phyloP scores from a whole-genome alignment of 441 rosid genomes.

The Mallotus repandus region DNA sequence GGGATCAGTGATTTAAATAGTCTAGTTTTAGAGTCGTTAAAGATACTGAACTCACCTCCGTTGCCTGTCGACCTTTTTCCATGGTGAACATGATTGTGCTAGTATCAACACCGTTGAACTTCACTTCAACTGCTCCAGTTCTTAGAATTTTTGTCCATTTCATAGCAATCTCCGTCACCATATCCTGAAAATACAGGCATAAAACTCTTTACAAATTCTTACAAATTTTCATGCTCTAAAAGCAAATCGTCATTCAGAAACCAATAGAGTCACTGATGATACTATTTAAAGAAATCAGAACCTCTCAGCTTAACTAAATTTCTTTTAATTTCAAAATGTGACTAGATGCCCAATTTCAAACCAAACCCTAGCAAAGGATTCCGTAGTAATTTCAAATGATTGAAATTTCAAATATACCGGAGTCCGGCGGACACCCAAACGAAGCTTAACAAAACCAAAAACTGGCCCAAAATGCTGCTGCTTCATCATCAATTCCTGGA shows the following conservation, averaged over 20 bases:
- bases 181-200: conserved; percentile 39
- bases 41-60: conserved; percentile 42
- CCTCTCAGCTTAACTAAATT: too few relatives aligned
- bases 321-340: too few relatives aligned
- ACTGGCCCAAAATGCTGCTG: conserved; percentile 51
- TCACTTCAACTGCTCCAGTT: conserved; percentile 69
- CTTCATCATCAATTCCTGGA: conserved; percentile 69
- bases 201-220: background rate
- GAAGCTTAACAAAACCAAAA: conserved; percentile 90
- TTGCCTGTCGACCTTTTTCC: conserved; percentile 51
- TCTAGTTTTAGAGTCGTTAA: too few relatives aligned
- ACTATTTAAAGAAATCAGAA: background rate
- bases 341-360: too few relatives aligned
- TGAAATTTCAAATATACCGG: conserved; percentile 34
- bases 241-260: too few relatives aligned
- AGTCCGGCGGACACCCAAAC: conserved; percentile 53
- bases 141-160: conserved; percentile 70
- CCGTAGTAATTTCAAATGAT: background rate
- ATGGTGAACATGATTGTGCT: conserved; percentile 83
- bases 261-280: too few relatives aligned
- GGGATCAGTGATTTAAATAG: too few relatives aligned
- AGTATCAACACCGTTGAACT: conserved; percentile 66
- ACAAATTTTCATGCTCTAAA: background rate
- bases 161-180: conserved; percentile 59
- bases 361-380: background rate